Percentiles rank a stretch among this genome's conserved stretches.
Evolutionary conservation across 176 grass and related monocot species (phyloP).

Genomic region (Paspalum notatum): DNA sequence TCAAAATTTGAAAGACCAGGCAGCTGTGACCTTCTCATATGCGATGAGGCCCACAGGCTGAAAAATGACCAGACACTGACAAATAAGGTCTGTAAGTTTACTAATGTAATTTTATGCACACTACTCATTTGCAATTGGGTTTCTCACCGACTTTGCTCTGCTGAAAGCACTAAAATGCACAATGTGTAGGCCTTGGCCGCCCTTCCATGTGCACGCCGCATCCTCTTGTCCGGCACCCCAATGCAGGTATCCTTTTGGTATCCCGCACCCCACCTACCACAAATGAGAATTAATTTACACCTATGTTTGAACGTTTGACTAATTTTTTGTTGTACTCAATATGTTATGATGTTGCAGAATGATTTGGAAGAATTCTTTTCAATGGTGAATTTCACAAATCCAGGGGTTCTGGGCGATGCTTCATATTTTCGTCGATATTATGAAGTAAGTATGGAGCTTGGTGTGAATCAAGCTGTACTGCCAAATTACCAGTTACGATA

Average conservation of each 20-base stretch:
- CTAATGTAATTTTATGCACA: slow-evolving; percentile 21
- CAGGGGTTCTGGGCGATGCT: slow-evolving; percentile 81
- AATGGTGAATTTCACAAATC: slow-evolving; percentile 99
- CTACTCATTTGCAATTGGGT: slow-evolving; percentile 12
- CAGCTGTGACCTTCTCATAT: slow-evolving; percentile 96
- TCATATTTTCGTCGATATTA: slow-evolving; percentile 92
- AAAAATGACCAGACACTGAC: slow-evolving; percentile 98
- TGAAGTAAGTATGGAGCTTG: slow-evolving; percentile 64
- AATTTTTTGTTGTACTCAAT: slow-evolving; percentile 25
- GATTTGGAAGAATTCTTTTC: slow-evolving; percentile 98
- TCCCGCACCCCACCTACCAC: background rate
- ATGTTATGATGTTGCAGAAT: slow-evolving; percentile 62
- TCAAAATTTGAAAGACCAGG: slow-evolving; percentile 87
- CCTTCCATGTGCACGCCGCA: slow-evolving; percentile 84
- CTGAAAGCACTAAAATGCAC: slow-evolving; percentile 26
- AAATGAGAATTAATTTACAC: background rate
- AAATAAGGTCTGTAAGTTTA: slow-evolving; percentile 66
- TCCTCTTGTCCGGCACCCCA: slow-evolving; percentile 93
- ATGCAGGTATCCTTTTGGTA: slow-evolving; percentile 77
- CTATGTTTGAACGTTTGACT: background rate
- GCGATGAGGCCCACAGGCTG: slow-evolving; percentile 93
- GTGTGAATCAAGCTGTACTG: slow-evolving; percentile 19
- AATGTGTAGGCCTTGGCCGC: slow-evolving; percentile 74
- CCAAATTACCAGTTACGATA: slow-evolving; percentile 13
- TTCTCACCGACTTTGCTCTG: slow-evolving; percentile 31